Base-by-base conservation (phyloP, 2,329 filamentous ascomycete species). In the Cercospora zeae-maydis region DNA sequence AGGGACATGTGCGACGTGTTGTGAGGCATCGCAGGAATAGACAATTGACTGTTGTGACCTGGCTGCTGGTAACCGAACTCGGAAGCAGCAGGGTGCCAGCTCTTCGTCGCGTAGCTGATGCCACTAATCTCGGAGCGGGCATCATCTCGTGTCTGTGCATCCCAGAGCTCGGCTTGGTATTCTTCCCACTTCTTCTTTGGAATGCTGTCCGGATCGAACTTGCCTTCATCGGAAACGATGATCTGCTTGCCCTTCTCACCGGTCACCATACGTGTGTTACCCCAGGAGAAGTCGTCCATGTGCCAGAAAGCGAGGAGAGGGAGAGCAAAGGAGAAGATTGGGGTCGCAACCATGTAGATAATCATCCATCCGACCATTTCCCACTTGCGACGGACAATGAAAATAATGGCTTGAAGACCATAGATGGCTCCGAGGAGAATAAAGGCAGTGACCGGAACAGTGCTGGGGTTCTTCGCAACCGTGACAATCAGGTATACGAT, bases 311-410 rank as follows among this genome's bases (percentile, higher is more conserved):
- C 84, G 77, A 98, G 98, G 30, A 99, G 80, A 0, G 95, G 95
- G 49, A 99, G 84, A 63, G 85, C 92, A 67, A 96, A 92, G 47
- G 91, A 88, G 83, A 96, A 99, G 67, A 99, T 86, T 0, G 93
- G 93, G 65, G 96, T 90, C 59, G 95, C 93, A 31, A 95, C 67
- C 63, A 99, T 85, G 78, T 99, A 99, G 66, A 99, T 87, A 70
- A 99, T 83, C 92, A 99, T 97, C 95, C 95, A 99, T 36, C 93
- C 95, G 70, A 99, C 89, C 93, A 98, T 98, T 77, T 99, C 93
- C 95, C 95, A 99, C 81, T 97, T 97, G 73, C 93, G 90, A 63
- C 92, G 90, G 61, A 97, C 74, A 72, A 98, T 96, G 81, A 99
- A 99, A 76, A 99, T 97, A 74, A 98, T 88, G 47, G 91, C 93